These are phyloP conservation scores for Austroboletus novae-zelandiae DNA, from an alignment of 1,284 basidiomycete species.

Conservation along the genomic window DNA sequence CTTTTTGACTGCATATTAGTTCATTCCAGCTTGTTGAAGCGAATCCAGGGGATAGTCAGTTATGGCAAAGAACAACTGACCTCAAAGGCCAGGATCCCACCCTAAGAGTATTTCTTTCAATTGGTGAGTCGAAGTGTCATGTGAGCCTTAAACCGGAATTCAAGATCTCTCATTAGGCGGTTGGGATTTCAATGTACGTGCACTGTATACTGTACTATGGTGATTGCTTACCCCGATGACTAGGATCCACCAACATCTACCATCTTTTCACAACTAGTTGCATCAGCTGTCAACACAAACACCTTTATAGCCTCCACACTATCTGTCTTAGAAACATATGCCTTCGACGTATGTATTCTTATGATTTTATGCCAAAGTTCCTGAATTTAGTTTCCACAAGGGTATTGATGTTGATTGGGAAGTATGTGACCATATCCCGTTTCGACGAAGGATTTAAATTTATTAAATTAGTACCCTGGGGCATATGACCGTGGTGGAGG, in stretches of 20 bases:
- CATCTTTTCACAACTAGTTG: neutral
- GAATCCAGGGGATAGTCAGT: neutral
- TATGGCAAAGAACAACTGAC: neutral
- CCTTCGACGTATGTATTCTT: neutral
- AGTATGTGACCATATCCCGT: neutral
- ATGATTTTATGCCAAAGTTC: no score
- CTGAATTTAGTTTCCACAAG: neutral
- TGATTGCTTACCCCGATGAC: neutral
- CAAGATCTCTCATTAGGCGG: neutral
- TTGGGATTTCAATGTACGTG: constrained; percentile 1
- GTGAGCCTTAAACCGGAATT: neutral
- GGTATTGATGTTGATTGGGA: constrained; percentile 3
- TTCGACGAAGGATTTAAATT: neutral
- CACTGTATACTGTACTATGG: neutral
- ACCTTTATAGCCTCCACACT: neutral
- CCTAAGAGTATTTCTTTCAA: neutral
- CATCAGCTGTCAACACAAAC: neutral
- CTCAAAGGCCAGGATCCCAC: neutral
- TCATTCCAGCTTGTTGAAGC: neutral
- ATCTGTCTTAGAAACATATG: neutral
- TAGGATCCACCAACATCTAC: constrained; percentile 4
- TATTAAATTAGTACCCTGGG: neutral
- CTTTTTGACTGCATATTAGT: neutral
- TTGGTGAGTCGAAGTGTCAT: neutral
- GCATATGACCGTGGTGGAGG: constrained; percentile 4